A percentile compares a stretch with the other conserved stretches of the same genome.
Evolutionary conservation across 1,284 basidiomycete genomes (phyloP).

Genomic region (Thecaphora thlaspeos): DNA sequence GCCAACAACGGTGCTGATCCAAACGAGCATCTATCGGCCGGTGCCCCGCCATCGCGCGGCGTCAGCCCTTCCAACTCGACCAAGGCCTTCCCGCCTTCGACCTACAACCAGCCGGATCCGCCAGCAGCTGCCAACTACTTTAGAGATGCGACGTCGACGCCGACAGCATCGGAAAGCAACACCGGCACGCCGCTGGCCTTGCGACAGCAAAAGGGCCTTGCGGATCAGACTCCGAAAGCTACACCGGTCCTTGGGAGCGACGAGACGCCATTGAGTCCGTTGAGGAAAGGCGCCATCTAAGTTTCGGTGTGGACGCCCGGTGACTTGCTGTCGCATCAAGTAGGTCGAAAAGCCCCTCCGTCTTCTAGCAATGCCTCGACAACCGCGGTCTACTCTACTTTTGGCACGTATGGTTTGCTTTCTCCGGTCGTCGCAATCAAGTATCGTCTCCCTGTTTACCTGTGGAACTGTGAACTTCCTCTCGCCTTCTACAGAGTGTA

Average conservation of each 20-base stretch:
- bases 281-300: neutral
- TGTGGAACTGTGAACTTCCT: too few relatives aligned
- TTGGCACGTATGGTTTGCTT: too few relatives aligned
- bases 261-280: neutral
- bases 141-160: slow-evolving; percentile 7
- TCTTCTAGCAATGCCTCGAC: too few relatives aligned
- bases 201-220: neutral
- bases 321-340: too few relatives aligned
- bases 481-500: too few relatives aligned
- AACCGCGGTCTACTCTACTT: too few relatives aligned
- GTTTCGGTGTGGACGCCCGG: too few relatives aligned
- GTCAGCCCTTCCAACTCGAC: slow-evolving; percentile 7
- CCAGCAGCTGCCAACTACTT: slow-evolving; percentile 43
- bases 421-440: too few relatives aligned
- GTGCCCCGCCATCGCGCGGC: neutral
- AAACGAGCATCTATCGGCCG: neutral
- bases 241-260: neutral
- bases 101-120: slow-evolving; percentile 45
- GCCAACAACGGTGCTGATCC: neutral
- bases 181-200: neutral
- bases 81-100: slow-evolving; percentile 19
- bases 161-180: neutral
- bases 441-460: too few relatives aligned
- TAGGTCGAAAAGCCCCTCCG: too few relatives aligned
- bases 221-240: slow-evolving; percentile 23